phyloP scores from a whole-genome alignment of 192 early-diverging fungal genomes.

The Neocallimastix lanati region DNA sequence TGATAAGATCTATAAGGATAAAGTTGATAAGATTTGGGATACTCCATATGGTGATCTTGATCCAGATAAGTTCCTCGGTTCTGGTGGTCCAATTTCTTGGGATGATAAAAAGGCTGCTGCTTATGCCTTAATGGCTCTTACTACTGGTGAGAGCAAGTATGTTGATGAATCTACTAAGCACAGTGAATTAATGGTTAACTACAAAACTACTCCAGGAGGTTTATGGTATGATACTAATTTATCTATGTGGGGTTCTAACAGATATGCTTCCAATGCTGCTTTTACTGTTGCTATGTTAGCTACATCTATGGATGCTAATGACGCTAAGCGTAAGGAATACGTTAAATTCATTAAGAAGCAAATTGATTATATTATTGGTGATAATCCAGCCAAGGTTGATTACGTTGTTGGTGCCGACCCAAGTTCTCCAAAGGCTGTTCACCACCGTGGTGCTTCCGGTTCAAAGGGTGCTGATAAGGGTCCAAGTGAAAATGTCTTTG shows the following conservation, averaged over 20 bases:
- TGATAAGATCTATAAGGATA: conserved; percentile 15
- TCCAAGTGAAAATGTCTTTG: conserved; percentile 12
- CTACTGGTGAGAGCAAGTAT: conserved; percentile 15
- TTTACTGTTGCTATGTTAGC: not conserved
- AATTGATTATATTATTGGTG: conserved; percentile 28
- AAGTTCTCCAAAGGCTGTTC: conserved; percentile 35
- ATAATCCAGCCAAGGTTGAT: conserved; percentile 28
- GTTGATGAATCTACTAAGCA: conserved; percentile 9
- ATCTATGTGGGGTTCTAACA: not conserved
- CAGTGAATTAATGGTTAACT: conserved; percentile 2
- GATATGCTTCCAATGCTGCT: not conserved
- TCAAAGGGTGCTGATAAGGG: conserved; percentile 9
- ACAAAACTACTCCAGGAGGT: not conserved
- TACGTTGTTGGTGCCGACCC: conserved; percentile 36
- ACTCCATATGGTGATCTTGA: not conserved
- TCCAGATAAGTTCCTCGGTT: not conserved
- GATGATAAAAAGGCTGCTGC: conserved; percentile 19
- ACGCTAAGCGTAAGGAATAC: not conserved
- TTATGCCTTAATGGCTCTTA: conserved; percentile 25
- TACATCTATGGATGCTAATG: not conserved
- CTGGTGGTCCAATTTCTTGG: conserved; percentile 20
- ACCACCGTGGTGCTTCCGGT: conserved; percentile 34
- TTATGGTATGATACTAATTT: not conserved
- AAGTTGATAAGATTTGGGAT: conserved; percentile 13
- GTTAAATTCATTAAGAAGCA: conserved; percentile 8